Percentiles rank a stretch among this genome's conserved stretches.
These are phyloP conservation scores for Colletotrichum tofieldiae DNA, from an alignment of 2,329 filamentous ascomycete species.

Conservation along the genomic window DNA sequence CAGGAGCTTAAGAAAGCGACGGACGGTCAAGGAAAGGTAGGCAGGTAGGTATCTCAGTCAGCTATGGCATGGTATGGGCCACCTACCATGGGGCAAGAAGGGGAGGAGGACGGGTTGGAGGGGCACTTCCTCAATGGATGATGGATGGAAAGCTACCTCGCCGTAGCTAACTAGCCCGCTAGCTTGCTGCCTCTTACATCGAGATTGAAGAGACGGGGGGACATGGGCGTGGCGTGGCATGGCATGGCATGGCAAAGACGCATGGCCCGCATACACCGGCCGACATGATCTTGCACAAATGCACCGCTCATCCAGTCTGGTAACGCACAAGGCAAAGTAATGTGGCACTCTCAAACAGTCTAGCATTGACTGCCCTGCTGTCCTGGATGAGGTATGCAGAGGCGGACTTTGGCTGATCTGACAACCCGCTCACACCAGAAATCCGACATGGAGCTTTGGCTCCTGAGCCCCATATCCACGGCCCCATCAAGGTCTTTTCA, in stretches of 20 bases:
- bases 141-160: slow-evolving; percentile 19
- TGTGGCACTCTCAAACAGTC: slow-evolving; percentile 2
- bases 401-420: slow-evolving; percentile 31
- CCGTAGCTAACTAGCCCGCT: neutral
- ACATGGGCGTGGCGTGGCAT: neutral
- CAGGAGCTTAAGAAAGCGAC: slow-evolving; percentile 35
- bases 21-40: slow-evolving; percentile 8
- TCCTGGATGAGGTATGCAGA: neutral
- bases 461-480: neutral
- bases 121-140: slow-evolving; percentile 16
- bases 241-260: slow-evolving; percentile 16
- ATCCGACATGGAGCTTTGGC: slow-evolving; percentile 8
- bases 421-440: slow-evolving; percentile 39
- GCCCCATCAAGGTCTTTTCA: slow-evolving; percentile 30
- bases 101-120: neutral
- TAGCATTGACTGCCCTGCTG: neutral
- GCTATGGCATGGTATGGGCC: slow-evolving; percentile 30
- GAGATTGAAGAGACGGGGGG: slow-evolving; percentile 1
- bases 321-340: neutral
- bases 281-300: slow-evolving; percentile 25
- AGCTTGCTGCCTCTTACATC: slow-evolving; percentile 2
- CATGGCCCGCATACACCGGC: neutral
- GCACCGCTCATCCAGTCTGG: neutral
- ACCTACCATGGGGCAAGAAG: slow-evolving; percentile 5
- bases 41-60: slow-evolving; percentile 7